Percentiles rank a stretch among this genome's conserved stretches.
These are phyloP conservation scores for Penicillium hesseltinei DNA, from an alignment of 2,329 filamentous ascomycete genomes.

Conservation along the genomic window DNA sequence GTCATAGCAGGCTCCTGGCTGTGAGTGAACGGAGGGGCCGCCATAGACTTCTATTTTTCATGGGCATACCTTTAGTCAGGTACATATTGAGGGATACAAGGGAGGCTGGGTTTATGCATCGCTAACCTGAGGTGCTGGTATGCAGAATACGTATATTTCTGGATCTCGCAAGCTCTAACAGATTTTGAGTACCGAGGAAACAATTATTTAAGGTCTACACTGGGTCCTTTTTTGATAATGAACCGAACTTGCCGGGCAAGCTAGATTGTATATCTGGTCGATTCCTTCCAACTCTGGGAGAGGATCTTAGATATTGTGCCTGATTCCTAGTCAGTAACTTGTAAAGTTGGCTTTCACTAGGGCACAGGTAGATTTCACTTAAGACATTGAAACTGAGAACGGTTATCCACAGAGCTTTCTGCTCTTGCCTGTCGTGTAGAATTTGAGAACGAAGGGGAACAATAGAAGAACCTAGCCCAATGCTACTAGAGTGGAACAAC, in stretches of 20 bases:
- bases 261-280: slow-evolving; percentile 35
- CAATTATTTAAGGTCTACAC: slow-evolving; percentile 32
- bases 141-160: slow-evolving; percentile 31
- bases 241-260: slow-evolving; percentile 33
- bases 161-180: slow-evolving; percentile 30
- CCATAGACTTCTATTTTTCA: slow-evolving; percentile 29
- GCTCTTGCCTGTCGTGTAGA: not conserved
- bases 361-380: not conserved
- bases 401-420: not conserved
- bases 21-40: slow-evolving; percentile 32
- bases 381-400: slow-evolving; percentile 12
- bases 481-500: not conserved
- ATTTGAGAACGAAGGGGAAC: not conserved
- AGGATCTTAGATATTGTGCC: slow-evolving; percentile 16
- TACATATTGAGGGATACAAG: not conserved
- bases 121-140: slow-evolving; percentile 31
- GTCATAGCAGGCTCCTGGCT: slow-evolving; percentile 42
- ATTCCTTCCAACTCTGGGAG: slow-evolving; percentile 15
- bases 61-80: not conserved
- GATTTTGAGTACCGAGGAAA: slow-evolving; percentile 33
- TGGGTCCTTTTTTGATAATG: slow-evolving; percentile 34
- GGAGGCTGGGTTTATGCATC: not conserved
- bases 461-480: not conserved
- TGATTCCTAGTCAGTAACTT: not conserved
- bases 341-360: not conserved